These are phyloP conservation scores for Cunninghamia lanceolata DNA, from an alignment of 75 land plant genomes.

Conservation along the genomic window DNA sequence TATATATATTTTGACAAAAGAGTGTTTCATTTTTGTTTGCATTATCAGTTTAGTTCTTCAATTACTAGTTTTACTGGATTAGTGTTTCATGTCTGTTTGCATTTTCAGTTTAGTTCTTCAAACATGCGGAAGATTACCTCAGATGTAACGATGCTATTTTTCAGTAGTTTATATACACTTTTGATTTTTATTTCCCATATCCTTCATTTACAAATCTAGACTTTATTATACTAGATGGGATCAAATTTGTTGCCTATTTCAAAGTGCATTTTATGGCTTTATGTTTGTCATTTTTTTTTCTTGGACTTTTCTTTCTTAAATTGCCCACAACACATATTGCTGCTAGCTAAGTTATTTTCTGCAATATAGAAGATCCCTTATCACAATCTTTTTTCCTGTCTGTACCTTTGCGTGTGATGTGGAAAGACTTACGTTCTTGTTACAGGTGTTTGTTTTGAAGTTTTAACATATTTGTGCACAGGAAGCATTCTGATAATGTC, in stretches of 20 bases:
- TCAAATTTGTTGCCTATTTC: background rate
- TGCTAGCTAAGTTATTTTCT: background rate
- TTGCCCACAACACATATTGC: background rate
- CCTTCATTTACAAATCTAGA: background rate
- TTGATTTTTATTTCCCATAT: background rate
- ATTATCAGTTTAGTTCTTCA: too few relatives aligned
- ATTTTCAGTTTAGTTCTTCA: background rate
- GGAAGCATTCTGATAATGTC: too few relatives aligned
- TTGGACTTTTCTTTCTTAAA: background rate
- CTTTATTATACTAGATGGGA: background rate
- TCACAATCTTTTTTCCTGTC: background rate
- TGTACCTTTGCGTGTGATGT: too few relatives aligned
- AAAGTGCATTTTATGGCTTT: background rate
- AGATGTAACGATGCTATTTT: background rate
- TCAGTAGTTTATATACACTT: background rate
- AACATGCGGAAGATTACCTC: background rate
- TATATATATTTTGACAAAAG: too few relatives aligned
- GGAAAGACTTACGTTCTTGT: too few relatives aligned
- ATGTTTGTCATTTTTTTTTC: background rate
- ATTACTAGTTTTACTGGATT: too few relatives aligned
- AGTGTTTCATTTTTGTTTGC: too few relatives aligned
- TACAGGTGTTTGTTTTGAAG: too few relatives aligned
- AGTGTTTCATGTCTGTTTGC: background rate
- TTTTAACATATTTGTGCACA: too few relatives aligned
- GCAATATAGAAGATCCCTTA: background rate